Base-by-base conservation (phyloP, 1,284 basidiomycete species). In the Leccinum angustisporum region DNA sequence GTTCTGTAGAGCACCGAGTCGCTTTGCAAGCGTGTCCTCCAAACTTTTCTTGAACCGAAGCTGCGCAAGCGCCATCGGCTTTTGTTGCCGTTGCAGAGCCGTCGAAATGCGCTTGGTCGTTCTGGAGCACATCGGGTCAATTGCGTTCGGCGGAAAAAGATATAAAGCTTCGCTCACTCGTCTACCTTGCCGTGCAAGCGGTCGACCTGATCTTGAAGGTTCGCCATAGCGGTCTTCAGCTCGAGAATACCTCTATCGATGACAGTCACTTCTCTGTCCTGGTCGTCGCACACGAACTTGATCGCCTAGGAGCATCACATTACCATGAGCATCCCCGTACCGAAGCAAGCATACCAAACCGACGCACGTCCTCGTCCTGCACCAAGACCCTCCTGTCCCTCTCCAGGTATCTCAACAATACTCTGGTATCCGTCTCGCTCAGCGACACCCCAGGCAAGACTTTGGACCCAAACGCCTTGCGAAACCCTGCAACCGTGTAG, bases 41-140 rank as follows among this genome's bases (percentile, higher is more conserved):
- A 96, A 79, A 57, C 86, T 85, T 72, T 94, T 97, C 67, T 88
- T 87, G 14, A 88, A 87, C 36, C 90, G 85, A 10, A 98, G 79
- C 67, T 92, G 87, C 6, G 84, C 86, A 40, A 94, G 71, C 0
- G 95, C 94, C 2, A 90, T 75, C 1, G 84, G 72, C 72, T 93
- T 92, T 62, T 88, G 88, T 60, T 89, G 87, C 60, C 84, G 83
- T 16, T 80, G 79, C 11, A 98, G 74, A 2, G 91, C 85, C 5
- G 76, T 75, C 21, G 85, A 82, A 9, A 90, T 88, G 70, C 90
- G 90, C 52, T 74, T 77, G 14, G 86, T 88, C 46, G 83, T 88
- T 60, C 92, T 94, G 66, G 5, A 10, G 33, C 54, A 21, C 56
- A 3, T 58, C 60, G 55, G 57, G 57, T 59, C 14, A 59, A 34